Base-by-base conservation (phyloP, 2,329 filamentous ascomycete genomes). In the Rhynchosporium secalis region DNA sequence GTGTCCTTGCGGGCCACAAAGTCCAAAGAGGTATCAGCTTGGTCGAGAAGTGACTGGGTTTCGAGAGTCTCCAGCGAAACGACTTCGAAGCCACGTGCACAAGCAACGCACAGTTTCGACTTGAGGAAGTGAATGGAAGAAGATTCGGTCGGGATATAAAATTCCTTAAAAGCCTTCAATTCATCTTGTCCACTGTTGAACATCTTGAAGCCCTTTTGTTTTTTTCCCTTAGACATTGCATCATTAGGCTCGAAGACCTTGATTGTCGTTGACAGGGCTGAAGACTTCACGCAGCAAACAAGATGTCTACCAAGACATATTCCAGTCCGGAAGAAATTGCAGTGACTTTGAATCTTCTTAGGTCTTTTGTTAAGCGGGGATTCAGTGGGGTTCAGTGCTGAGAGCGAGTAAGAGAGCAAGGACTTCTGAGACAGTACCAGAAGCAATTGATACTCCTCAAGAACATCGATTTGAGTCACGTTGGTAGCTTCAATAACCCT, bases 171-270 rank as follows among this genome's bases (percentile, higher is more conserved):
- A 12, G 94, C 91, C 78, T 96, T 96, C 66, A 99, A 84, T 70
- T 96, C 92, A 76, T 99, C 95, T 75, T 97, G 93, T 8, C 92
- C 92, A 68, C 85, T 88, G 65, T 92, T 92, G 78, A 99, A 94
- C 87, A 99, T 96, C 79, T 96, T 96, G 64, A 99, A 88, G 20
- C 95, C 94, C 72, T 93, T 95, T 75, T 96, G 96, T 80, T 96
- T 97, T 80, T 95, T 96, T 62, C 91, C 91, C 79, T 93, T 95
- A 60, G 90, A 89, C 82, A 96, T 89, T 65, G 92, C 90, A 74
- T 98, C 95, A 78, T 96, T 96, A 0, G 95, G 95, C 78, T 99
- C 94, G 77, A 92, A 98, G n/a, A 98, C 95, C 78, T 98, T 98
- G 80, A 99, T 96, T 1, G 94, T 98, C 13, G 92, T 96, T 58